These are phyloP conservation scores for Trichoderma parareesei DNA, from an alignment of 495 filamentous ascomycete species.

Conservation along the genomic window DNA sequence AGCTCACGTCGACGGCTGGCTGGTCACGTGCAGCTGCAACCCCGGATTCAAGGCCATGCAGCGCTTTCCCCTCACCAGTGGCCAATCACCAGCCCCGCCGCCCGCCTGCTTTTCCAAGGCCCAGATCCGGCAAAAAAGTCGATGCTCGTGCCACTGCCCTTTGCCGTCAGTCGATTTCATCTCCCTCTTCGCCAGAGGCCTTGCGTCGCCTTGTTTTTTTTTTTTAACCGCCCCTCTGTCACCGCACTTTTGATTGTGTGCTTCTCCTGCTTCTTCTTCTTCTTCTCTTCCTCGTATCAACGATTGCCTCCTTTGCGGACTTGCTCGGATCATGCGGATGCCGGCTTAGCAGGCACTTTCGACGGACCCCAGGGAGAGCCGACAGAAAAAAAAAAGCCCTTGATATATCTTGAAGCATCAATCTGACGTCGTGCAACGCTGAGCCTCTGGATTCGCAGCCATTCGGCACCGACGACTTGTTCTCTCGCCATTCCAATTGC, in stretches of 20 bases:
- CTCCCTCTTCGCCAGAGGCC: neutral
- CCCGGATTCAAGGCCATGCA: neutral
- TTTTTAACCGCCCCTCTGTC: too few species aligned
- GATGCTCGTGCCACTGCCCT: constrained; percentile 5
- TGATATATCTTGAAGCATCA: neutral
- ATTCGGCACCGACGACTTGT: neutral
- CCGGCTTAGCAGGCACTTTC: neutral
- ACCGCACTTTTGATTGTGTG: neutral
- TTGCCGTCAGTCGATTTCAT: constrained; percentile 4
- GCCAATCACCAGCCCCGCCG: constrained; percentile 7
- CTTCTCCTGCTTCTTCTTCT: neutral
- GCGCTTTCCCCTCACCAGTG: constrained; percentile 7
- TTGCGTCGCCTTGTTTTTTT: neutral
- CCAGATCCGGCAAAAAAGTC: constrained; percentile 4
- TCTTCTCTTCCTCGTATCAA: neutral
- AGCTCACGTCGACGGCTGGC: neutral
- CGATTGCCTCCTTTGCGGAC: neutral
- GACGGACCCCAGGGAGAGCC: neutral
- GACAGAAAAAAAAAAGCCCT: neutral
- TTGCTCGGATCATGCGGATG: neutral
- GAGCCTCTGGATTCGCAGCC: neutral
- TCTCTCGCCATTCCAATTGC: neutral
- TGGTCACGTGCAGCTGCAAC: constrained; percentile 4
- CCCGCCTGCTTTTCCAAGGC: neutral
- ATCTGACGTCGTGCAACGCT: neutral